Evolutionary conservation across 2,329 filamentous ascomycete species (phyloP).

Genomic region (Pestalotiopsis sp.): DNA sequence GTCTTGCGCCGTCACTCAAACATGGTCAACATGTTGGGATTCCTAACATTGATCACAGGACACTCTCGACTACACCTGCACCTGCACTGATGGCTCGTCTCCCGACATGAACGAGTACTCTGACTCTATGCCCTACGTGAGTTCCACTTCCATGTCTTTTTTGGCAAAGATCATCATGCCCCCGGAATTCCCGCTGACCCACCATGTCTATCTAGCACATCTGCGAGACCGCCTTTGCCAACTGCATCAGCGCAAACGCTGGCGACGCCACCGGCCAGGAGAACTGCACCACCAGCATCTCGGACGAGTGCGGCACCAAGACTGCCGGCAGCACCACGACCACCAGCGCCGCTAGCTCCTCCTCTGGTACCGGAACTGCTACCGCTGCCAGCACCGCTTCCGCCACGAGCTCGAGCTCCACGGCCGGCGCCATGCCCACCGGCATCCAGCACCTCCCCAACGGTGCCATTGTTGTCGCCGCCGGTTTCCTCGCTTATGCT

Average conservation of each 20-base stretch:
- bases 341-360: constrained; percentile 29
- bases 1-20: not conserved
- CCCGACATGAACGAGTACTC: constrained; percentile 8
- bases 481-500: constrained; percentile 55
- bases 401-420: constrained; percentile 23
- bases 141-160: not conserved
- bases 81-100: not conserved
- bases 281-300: constrained; percentile 50
- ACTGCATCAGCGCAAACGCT: constrained; percentile 47
- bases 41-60: not conserved
- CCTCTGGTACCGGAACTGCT: constrained; percentile 23
- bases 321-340: constrained; percentile 37
- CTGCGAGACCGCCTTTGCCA: constrained; percentile 48
- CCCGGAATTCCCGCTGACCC: constrained; percentile 5
- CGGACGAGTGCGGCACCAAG: constrained; percentile 48
- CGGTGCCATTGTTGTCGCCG: constrained; percentile 49
- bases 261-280: constrained; percentile 44
- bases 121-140: constrained; percentile 26
- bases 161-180: not conserved
- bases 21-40: not conserved
- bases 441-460: constrained; percentile 39
- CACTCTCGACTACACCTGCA: constrained; percentile 3
- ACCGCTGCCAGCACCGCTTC: constrained; percentile 17
- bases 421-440: constrained; percentile 26
- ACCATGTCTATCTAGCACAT: constrained; percentile 43